Evolutionary conservation across 2,329 filamentous ascomycete genomes (phyloP).

Genomic region (Raffaelea deltoideospora): DNA sequence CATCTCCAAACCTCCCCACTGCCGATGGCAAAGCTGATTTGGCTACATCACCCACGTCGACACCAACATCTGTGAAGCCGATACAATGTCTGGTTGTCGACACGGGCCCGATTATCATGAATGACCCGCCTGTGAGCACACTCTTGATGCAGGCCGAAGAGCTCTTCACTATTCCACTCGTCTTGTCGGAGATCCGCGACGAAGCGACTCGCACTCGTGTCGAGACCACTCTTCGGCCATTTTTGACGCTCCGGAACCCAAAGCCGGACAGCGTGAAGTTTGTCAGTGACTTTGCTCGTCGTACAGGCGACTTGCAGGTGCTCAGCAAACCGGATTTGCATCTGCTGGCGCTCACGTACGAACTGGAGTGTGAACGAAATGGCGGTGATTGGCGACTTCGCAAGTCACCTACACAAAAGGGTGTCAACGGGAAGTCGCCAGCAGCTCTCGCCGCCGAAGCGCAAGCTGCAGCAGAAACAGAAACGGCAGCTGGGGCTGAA

Average conservation of each 20-base stretch:
- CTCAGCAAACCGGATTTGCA: conserved; percentile 82
- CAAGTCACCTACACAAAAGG: conserved; percentile 63
- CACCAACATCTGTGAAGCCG: conserved; percentile 36
- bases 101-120: conserved; percentile 85
- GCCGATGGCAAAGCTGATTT: too few species aligned
- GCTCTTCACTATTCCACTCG: conserved; percentile 70
- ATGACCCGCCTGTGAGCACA: conserved; percentile 72
- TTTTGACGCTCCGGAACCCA: conserved; percentile 64
- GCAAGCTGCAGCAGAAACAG: not conserved
- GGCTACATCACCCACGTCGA: not conserved
- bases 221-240: conserved; percentile 72
- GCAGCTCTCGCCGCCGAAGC: conserved; percentile 8
- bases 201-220: conserved; percentile 64
- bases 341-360: conserved; percentile 79
- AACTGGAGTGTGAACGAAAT: conserved; percentile 84
- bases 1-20: too few species aligned
- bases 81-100: conserved; percentile 80
- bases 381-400: conserved; percentile 78
- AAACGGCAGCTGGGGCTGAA: not conserved
- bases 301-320: conserved; percentile 78
- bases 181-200: conserved; percentile 81
- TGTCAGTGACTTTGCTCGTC: conserved; percentile 70
- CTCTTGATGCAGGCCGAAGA: conserved; percentile 62
- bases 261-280: conserved; percentile 62
- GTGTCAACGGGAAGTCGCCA: conserved; percentile 54